These are phyloP conservation scores for Ocimum tenuiflorum DNA, from an alignment of 257 asterid species.

Conservation along the genomic window DNA sequence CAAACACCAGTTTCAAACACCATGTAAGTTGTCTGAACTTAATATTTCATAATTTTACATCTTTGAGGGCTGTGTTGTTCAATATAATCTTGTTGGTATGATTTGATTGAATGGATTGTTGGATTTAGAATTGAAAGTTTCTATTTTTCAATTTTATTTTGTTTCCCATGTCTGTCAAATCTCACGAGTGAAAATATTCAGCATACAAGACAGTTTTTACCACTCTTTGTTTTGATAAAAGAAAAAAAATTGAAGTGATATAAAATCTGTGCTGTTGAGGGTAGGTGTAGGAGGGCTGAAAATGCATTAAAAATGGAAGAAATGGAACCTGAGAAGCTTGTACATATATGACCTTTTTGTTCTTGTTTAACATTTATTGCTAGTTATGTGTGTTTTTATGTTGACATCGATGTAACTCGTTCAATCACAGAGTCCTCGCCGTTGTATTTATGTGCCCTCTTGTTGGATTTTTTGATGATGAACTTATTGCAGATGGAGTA, in stretches of 20 bases:
- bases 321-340: not conserved
- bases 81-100: not conserved
- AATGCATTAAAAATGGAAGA: not conserved
- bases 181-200: not conserved
- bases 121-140: not conserved
- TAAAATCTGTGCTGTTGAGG: not conserved
- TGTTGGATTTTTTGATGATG: not conserved
- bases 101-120: not conserved
- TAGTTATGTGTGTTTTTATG: not conserved
- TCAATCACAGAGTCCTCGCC: not conserved
- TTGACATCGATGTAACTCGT: not conserved
- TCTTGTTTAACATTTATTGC: not conserved
- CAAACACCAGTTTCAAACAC: slow-evolving; percentile 36
- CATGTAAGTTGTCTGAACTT: slow-evolving; percentile 39
- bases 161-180: too few species aligned
- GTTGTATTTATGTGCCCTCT: not conserved
- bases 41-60: slow-evolving; percentile 15
- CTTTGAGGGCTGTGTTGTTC: not conserved
- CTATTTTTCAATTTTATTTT: too few species aligned
- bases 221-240: not conserved
- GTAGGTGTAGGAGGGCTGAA: not conserved
- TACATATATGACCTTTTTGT: not conserved
- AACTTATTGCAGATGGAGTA: not conserved
- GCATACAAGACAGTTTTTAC: not conserved
- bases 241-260: not conserved